Percentiles rank a stretch among this genome's conserved stretches.
Evolutionary conservation across 345 rosid species (phyloP).

Genomic region (Eucalyptus camaldulensis): DNA sequence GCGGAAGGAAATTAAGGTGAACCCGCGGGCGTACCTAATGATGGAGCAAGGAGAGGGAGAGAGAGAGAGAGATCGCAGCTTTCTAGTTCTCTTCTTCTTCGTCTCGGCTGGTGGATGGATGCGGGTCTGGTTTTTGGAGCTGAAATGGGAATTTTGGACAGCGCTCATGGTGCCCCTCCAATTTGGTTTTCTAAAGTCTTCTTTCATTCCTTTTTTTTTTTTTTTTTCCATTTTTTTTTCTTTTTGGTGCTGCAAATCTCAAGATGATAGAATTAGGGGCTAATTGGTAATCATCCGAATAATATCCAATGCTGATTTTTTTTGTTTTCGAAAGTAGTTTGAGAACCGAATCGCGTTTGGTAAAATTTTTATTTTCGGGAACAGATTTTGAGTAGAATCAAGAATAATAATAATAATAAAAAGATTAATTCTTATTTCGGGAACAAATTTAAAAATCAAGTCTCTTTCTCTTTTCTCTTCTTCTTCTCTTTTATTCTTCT

Average conservation of each 20-base stretch:
- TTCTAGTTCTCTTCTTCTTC: neutral
- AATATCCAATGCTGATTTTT: fast-evolving
- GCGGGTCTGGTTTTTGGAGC: neutral
- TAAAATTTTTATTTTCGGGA: fast-evolving
- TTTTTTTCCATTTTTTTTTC: neutral
- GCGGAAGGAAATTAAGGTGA: neutral
- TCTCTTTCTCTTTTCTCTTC: fast-evolving
- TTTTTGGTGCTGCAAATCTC: neutral
- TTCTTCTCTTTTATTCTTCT: no score
- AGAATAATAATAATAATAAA: no score
- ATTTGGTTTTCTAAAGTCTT: neutral
- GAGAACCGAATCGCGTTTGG: fast-evolving
- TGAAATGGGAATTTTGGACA: neutral
- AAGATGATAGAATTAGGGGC: no score
- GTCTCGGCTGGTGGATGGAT: neutral
- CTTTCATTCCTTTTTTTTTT: neutral
- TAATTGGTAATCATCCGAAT: fast-evolving
- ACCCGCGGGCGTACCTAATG: neutral
- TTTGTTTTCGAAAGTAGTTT: no score
- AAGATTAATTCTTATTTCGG: fast-evolving
- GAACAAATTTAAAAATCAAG: no score
- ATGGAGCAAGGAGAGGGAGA: neutral
- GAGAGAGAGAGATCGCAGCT: neutral
- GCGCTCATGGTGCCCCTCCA: neutral
- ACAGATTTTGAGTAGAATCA: fast-evolving